Base-by-base conservation (phyloP, 495 filamentous ascomycete genomes). In the Penicillium pulvis region DNA sequence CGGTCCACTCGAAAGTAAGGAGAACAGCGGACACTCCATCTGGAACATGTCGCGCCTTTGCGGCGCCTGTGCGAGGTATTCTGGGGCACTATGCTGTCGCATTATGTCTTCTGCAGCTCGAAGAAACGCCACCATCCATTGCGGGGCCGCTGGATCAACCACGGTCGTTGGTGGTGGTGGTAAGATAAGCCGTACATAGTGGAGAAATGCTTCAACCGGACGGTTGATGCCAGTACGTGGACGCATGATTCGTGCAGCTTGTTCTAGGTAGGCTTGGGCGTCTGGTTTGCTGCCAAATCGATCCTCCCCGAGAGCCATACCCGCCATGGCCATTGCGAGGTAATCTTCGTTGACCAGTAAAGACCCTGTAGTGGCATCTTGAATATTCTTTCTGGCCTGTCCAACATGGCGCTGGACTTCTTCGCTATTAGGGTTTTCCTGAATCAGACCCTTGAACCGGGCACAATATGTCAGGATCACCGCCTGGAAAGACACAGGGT, bases 1-100 rank as follows among this genome's bases (percentile, higher is more conserved):
- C 11, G 77, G 77, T 17, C 77, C 77, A 56, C 72, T 77, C n/a
- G 75, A 78, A 1, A 80, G 68, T 6, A 78, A 59, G 11, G 72
- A 63, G 47, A 74, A 78, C 6, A 80, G 58, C 14, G 75, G 75
- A 51, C 75, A 68, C 19, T 71, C 70, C 70, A 78, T 76, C 35
- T 74, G 66, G 45, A 80, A 80, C 1, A 69, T 64, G 1, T 62
- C 54, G 20, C 56, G 61, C 28, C 75, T 65, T 28, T 71, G 68
- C 2, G 75, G 75, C 5, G 71, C 66, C 7, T 65, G 51, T 11
- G 46, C 17, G 3, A 75, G 64, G 45, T 69, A 76, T 31, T 62
- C 57, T 1, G 62, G 51, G 14, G 64, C 51, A 57, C 49, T 74
- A 44, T 80, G 74, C 33, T 62, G 53, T 4, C 48, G 58, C 75